Base-by-base conservation (phyloP, 78 protist genomes). In the Paulinella micropora region DNA sequence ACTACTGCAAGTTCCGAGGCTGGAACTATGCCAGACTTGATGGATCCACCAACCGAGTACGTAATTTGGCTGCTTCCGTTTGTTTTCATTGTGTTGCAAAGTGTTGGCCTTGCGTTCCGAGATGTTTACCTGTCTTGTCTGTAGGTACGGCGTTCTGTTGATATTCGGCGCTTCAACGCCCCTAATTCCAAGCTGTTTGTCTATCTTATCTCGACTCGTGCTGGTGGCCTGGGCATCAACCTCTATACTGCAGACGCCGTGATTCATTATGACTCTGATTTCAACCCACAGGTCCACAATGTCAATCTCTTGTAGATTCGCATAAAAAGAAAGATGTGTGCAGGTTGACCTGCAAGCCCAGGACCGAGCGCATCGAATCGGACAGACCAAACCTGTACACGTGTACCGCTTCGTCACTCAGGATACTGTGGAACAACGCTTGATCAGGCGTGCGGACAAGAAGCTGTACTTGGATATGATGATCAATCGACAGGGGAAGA, bases 351-450 rank as follows among this genome's bases (percentile, higher is more conserved):
- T 89, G 69, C 90, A 89, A 64, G 91, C 91, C 64, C 84, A 69
- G 91, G 86, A 81, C 87, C 87, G 91, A n/a, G 79, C 39, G 51
- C 91, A 89, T 28, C 86, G 91, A 26, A 92, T 92, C 83, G 94
- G 94, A 4, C 94, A 92, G 87, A 90, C 88, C 64, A 90, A 87
- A 41, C 88, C 84, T 0, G 94, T 89, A 31, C 90, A 93, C 69
- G 96, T 96, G 9, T 95, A 94, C 93, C 88, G 98, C 67, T 90
- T 96, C 31, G 90, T 96, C 87, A 93, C 96, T 32, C 88, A 92
- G 39, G 91, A 91, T 39, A 94, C 97, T 79, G 94, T 93, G 83
- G 98, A 96, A 41, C 86, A 88, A 77, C 87, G 91, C 37, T 90
- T 95, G 39, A 90, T 95, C 64, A 92, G 87, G 79, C 91, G 90